These are phyloP conservation scores for Cudoniella acicularis DNA, from an alignment of 495 filamentous ascomycete species.

Conservation along the genomic window DNA sequence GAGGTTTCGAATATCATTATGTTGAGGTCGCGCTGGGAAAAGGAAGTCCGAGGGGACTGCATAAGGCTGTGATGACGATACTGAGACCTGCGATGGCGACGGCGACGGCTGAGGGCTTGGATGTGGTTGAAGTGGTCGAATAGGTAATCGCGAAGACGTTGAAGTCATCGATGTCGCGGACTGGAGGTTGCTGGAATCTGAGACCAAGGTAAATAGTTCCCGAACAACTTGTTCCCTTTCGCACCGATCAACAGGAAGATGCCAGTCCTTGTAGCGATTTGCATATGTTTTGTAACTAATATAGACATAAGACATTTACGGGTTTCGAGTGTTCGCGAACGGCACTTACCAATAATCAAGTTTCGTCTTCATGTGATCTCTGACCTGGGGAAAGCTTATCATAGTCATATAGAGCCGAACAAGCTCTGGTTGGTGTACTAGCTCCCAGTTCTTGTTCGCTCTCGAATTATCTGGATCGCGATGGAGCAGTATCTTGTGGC, in stretches of 20 bases:
- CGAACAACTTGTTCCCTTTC: conserved; percentile 13
- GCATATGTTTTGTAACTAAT: conserved; percentile 20
- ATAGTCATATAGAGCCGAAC: conserved; percentile 21
- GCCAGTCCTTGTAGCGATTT: conserved; percentile 19
- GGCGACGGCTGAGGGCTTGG: neutral
- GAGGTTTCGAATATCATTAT: neutral
- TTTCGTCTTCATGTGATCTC: conserved; percentile 10
- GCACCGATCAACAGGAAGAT: conserved; percentile 11
- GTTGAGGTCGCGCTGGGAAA: neutral
- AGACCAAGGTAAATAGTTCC: conserved; percentile 10
- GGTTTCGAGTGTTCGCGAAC: too few species aligned
- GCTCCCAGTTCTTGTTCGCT: conserved; percentile 13
- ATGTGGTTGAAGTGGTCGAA: conserved; percentile 9
- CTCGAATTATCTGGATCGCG: conserved; percentile 10
- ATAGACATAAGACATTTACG: neutral
- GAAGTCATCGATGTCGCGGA: neutral
- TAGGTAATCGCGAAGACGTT: neutral
- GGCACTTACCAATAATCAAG: conserved; percentile 18
- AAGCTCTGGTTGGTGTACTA: conserved; percentile 9
- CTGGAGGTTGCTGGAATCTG: neutral
- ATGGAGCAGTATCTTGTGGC: conserved; percentile 9
- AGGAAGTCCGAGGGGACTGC: neutral
- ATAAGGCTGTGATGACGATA: neutral
- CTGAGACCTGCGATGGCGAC: neutral
- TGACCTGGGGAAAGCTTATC: conserved; percentile 17